Evolutionary conservation across 192 early-diverging fungal genomes (phyloP), one percentile per base, ranked within the genome.

Genomic region (Linnemannia elongata): DNA sequence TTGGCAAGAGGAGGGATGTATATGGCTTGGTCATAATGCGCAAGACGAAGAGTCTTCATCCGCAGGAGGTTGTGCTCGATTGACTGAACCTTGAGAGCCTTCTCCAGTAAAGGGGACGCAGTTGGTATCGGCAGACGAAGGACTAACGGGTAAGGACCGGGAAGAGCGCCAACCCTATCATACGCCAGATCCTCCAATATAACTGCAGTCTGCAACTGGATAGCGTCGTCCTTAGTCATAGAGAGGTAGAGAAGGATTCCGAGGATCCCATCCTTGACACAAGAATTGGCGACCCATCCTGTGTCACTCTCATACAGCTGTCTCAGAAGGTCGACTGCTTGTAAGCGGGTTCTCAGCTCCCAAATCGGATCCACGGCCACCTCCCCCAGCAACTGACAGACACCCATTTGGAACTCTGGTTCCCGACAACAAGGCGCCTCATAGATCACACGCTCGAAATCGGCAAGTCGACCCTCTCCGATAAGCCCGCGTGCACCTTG

Each of bases 31-130:
- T 52, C 27, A 49, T 69, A 22, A 42, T 20, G 44, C 41, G 69
- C 45, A 45, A 78, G 68, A 52, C 68, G 76, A 30, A 6, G 33
- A 10, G 36, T 36, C 55, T 35, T 76, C 36, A 76, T 36, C 60
- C 55, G 52, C 20, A 60, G 74, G 54, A 76, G 60, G 4, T 76
- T 44, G 55, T 76, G 60, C 24, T 76, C 54, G 33, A 54, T 39
- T 60, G 52, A 70, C 44, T 66, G 76, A 30, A 52, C 12, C 45
- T 69, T 70, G 30, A 70, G 68, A 47, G 60, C 68, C 22, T 52
- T 6, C n/a, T 18, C 42, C n/a, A 78, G 68, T 15, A 76, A 54
- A 63, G 36, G 74, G 38, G 74, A 76, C 7, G 41, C 41, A 41
- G 35, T 41, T 41, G 41, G 41, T 41, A 41, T 41, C 41, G 41